Percentiles rank a stretch among this genome's conserved stretches.
phyloP scores from a whole-genome alignment of 106 monocot genomes.

The Dioscorea dumetorum region DNA sequence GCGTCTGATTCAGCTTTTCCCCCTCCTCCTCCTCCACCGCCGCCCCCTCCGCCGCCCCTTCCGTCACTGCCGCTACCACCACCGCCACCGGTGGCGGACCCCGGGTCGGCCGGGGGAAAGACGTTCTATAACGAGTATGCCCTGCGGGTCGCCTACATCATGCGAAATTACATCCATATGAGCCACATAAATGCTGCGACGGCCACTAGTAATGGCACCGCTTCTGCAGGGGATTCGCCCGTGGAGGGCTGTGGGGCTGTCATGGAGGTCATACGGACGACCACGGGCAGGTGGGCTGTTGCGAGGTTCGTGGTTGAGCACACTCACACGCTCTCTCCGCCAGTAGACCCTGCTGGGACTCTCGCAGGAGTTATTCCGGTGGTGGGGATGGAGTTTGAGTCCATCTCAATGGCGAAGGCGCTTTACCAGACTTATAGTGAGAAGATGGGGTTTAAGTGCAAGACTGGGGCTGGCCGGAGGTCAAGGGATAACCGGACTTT shows the following conservation, averaged over 20 bases:
- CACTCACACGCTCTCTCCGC: conserved; percentile 22
- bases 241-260: conserved; percentile 33
- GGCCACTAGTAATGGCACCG: neutral
- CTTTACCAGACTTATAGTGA: conserved; percentile 45
- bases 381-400: conserved; percentile 58
- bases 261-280: conserved; percentile 49
- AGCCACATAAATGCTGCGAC: neutral
- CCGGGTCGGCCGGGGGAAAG: neutral
- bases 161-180: conserved; percentile 32
- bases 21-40: neutral
- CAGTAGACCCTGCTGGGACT: conserved; percentile 19
- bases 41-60: neutral
- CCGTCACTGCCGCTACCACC: neutral
- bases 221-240: neutral
- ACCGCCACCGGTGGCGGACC: neutral
- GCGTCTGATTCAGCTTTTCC: neutral
- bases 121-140: conserved; percentile 28
- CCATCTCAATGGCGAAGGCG: conserved; percentile 43
- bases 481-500: conserved; percentile 33
- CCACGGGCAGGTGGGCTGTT: conserved; percentile 35
- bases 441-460: conserved; percentile 49
- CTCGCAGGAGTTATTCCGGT: conserved; percentile 30
- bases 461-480: conserved; percentile 36
- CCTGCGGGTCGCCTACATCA: conserved; percentile 49
- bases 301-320: conserved; percentile 36